Conservation (phyloP, 495 filamentous ascomycete species). For the Hyaloscypha variabilis region DNA sequence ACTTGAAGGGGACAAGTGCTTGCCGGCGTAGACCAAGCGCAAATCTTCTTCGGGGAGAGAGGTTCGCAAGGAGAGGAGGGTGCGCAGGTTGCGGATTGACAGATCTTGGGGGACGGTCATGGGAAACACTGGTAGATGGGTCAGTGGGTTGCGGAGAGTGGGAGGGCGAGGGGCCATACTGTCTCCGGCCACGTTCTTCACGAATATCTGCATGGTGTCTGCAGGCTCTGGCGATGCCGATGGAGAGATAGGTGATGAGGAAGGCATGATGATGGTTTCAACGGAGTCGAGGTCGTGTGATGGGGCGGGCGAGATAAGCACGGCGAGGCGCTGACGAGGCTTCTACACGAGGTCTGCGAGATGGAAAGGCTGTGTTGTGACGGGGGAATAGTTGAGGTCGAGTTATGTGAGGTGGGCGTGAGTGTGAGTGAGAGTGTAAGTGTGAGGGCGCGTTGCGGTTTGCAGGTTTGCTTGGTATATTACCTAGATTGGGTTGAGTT, state of each 20-base stretch:
- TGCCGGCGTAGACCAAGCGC: constrained; percentile 51
- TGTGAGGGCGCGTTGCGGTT: too few relatives aligned
- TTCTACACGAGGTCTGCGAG: background rate
- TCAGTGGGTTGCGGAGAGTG: constrained; percentile 13
- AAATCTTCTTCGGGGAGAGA: constrained; percentile 42
- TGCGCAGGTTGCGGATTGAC: constrained; percentile 44
- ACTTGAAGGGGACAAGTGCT: constrained; percentile 39
- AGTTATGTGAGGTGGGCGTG: too few relatives aligned
- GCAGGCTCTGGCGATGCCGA: constrained; percentile 30
- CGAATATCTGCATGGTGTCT: constrained; percentile 53
- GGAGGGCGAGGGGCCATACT: constrained; percentile 39
- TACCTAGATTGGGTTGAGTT: too few relatives aligned
- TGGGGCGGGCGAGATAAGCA: constrained; percentile 15
- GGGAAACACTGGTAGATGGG: constrained; percentile 40
- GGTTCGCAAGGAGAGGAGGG: constrained; percentile 49
- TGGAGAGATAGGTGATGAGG: constrained; percentile 27
- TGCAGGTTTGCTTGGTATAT: too few relatives aligned
- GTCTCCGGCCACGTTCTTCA: constrained; percentile 48
- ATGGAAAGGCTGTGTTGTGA: too few relatives aligned
- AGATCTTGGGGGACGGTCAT: constrained; percentile 43
- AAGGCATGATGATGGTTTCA: constrained; percentile 25
- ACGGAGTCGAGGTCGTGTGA: constrained; percentile 13
- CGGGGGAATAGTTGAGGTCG: too few relatives aligned
- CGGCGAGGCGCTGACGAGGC: constrained; percentile 12
- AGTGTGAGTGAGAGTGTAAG: too few relatives aligned